phyloP scores from a whole-genome alignment of 73 alveolate species.

The Blepharisma stoltei region DNA sequence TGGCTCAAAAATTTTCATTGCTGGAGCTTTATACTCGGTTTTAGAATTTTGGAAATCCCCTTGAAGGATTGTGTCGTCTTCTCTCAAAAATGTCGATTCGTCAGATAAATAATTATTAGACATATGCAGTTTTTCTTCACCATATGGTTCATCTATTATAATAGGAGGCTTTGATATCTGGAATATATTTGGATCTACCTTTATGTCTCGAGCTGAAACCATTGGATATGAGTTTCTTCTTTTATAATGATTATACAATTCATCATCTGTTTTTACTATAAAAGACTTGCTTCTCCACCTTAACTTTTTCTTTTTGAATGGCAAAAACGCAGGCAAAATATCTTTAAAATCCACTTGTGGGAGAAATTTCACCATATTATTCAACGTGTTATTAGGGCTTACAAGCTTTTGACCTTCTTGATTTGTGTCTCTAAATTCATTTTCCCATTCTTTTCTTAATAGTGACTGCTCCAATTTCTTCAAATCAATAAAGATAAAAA shows the following conservation, averaged over 20 bases:
- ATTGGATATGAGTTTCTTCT: conserved; percentile 12
- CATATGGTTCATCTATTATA: not conserved
- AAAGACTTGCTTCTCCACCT: not conserved
- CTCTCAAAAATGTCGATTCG: no score
- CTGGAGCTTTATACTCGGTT: no score
- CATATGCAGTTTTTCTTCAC: not conserved
- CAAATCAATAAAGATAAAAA: conserved; percentile 3
- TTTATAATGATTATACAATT: not conserved
- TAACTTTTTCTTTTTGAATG: not conserved
- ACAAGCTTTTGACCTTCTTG: conserved; percentile 4
- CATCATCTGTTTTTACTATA: not conserved
- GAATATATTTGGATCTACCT: not conserved
- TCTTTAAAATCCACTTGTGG: not conserved
- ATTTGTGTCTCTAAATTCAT: no score
- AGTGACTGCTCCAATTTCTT: not conserved
- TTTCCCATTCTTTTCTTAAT: not conserved
- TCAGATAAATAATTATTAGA: no score
- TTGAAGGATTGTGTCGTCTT: no score
- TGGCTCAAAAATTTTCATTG: no score
- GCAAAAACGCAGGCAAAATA: not conserved
- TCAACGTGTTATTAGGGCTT: not conserved
- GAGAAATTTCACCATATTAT: not conserved
- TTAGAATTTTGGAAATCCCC: no score
- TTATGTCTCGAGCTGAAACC: not conserved
- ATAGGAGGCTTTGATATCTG: not conserved